phyloP scores from a whole-genome alignment of 1,284 basidiomycete genomes.

The Uromyces viciae-fabae region DNA sequence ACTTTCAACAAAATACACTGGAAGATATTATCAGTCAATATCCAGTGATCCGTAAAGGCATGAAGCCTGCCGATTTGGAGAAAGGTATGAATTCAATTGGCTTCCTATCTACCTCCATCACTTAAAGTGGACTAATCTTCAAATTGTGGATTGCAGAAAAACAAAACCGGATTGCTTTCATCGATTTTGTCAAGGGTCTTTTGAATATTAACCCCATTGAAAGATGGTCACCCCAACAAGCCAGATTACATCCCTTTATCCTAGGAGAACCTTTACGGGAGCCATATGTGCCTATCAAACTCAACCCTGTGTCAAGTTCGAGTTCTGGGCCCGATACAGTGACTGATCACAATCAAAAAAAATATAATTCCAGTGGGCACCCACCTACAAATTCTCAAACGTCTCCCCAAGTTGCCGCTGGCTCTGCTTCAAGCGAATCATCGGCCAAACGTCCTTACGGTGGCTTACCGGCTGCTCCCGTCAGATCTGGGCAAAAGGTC shows the following conservation, averaged over 20 bases:
- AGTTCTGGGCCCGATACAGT: conserved; percentile 46
- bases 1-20: conserved; percentile 89
- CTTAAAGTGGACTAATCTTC: background rate
- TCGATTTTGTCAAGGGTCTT: conserved; percentile 94
- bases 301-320: conserved; percentile 53
- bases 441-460: conserved; percentile 81
- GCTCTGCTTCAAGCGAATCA: conserved; percentile 55
- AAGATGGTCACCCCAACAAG: conserved; percentile 96
- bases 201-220: conserved; percentile 90
- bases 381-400: conserved; percentile 29
- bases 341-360: conserved; percentile 9
- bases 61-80: conserved; percentile 80
- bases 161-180: conserved; percentile 86
- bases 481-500: conserved; percentile 70
- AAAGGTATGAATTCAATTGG: conserved; percentile 66
- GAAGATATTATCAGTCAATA: conserved; percentile 95
- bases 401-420: conserved; percentile 45
- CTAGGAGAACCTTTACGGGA: conserved; percentile 91
- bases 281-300: conserved; percentile 44
- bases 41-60: conserved; percentile 73
- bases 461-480: conserved; percentile 69
- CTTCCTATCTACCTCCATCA: conserved; percentile 10
- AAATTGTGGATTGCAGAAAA: conserved; percentile 64
- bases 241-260: conserved; percentile 92
- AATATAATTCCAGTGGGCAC: conserved; percentile 21